These are phyloP conservation scores for Hericium erinaceus DNA, from an alignment of 768 basidiomycete genomes.

Conservation along the genomic window DNA sequence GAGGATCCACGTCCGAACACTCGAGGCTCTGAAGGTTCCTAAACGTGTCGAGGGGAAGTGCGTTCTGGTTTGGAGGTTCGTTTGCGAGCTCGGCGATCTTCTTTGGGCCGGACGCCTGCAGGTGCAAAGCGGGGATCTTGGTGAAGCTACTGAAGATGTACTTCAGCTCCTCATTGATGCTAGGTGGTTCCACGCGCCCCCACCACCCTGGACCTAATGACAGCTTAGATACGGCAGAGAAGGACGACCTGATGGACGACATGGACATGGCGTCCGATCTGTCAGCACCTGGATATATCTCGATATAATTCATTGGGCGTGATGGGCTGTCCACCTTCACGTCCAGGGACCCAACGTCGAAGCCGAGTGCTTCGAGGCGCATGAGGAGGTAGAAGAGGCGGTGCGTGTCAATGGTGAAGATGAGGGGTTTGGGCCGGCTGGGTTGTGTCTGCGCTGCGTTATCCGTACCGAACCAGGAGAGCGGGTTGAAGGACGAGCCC, in stretches of 20 bases:
- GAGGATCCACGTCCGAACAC: constrained; percentile 74
- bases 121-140: constrained; percentile 69
- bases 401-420: constrained; percentile 66
- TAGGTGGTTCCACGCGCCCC: constrained; percentile 47
- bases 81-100: constrained; percentile 59
- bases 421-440: constrained; percentile 41
- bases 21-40: constrained; percentile 74
- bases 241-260: constrained; percentile 64
- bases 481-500: constrained; percentile 44
- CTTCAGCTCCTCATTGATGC: constrained; percentile 66
- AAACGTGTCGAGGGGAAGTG: constrained; percentile 76
- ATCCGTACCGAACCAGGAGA: constrained; percentile 45
- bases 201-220: constrained; percentile 74
- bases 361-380: constrained; percentile 73
- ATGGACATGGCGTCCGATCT: constrained; percentile 70
- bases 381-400: constrained; percentile 85
- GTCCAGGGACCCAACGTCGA: constrained; percentile 74
- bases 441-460: constrained; percentile 22
- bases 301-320: constrained; percentile 68
- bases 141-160: constrained; percentile 88
- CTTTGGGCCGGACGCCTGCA: constrained; percentile 56
- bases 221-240: constrained; percentile 66
- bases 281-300: constrained; percentile 43
- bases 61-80: constrained; percentile 64
- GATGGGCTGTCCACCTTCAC: constrained; percentile 64